These are phyloP conservation scores for Ziziphus jujuba DNA, from an alignment of 306 rosid species.

Conservation along the genomic window DNA sequence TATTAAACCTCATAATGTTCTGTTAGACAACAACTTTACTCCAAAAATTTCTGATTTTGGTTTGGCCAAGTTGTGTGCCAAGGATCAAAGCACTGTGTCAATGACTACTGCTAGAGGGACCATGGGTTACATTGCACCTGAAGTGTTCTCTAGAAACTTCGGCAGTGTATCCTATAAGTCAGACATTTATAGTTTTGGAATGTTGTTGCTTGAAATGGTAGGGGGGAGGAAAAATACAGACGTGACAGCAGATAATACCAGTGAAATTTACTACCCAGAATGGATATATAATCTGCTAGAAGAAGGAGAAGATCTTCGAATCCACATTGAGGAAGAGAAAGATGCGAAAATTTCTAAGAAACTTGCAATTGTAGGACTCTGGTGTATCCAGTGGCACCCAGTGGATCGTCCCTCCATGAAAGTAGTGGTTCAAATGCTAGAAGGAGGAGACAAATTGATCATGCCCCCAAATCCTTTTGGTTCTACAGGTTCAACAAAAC, in stretches of 20 bases:
- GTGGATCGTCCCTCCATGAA: slow-evolving; percentile 12
- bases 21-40: slow-evolving; percentile 8
- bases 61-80: background rate
- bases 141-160: slow-evolving; percentile 2
- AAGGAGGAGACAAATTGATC: slow-evolving; percentile 4
- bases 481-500: background rate
- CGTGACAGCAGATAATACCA: background rate
- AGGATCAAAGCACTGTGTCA: background rate
- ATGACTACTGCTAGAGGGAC: slow-evolving; percentile 3
- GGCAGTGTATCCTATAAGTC: background rate
- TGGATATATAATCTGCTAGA: slow-evolving; percentile 18
- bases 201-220: slow-evolving; percentile 1
- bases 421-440: slow-evolving; percentile 13
- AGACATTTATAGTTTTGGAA: background rate
- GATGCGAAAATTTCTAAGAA: slow-evolving; percentile 15
- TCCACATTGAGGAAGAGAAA: background rate
- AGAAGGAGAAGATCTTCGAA: slow-evolving; percentile 8
- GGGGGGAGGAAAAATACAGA: slow-evolving; percentile 6
- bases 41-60: slow-evolving; percentile 19
- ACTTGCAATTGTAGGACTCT: slow-evolving; percentile 12
- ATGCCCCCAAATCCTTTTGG: slow-evolving; percentile 19
- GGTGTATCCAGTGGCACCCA: slow-evolving; percentile 20
- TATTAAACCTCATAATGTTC: background rate
- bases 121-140: slow-evolving; percentile 2
- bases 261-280: slow-evolving; percentile 12